phyloP scores from a whole-genome alignment of 176 grass and related monocot species.

The Poa annua region DNA sequence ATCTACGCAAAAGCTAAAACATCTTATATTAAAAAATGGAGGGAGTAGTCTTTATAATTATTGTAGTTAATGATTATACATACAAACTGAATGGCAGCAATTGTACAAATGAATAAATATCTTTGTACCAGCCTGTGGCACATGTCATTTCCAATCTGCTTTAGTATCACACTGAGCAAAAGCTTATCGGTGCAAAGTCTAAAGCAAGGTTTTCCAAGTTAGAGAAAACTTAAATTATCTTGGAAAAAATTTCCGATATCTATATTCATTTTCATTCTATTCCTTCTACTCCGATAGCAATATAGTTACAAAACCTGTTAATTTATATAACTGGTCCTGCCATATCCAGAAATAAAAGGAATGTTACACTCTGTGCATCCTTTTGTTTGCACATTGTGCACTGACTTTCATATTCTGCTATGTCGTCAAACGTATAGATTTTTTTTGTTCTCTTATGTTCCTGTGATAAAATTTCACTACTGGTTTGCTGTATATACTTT shows the following conservation, averaged over 20 bases:
- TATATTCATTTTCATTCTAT: constrained; percentile 21
- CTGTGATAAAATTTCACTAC: constrained; percentile 33
- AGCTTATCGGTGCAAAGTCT: constrained; percentile 7
- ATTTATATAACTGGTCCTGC: neutral
- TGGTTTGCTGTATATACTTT: neutral
- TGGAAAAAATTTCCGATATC: neutral
- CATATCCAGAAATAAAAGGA: neutral
- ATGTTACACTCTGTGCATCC: neutral
- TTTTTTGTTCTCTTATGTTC: constrained; percentile 20
- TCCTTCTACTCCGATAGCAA: neutral
- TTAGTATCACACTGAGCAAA: constrained; percentile 24
- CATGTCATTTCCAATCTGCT: constrained; percentile 5
- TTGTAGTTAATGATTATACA: neutral
- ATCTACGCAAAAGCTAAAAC: too few relatives aligned
- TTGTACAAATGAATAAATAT: constrained; percentile 25
- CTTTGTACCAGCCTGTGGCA: constrained; percentile 4
- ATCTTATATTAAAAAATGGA: too few relatives aligned
- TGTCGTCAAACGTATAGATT: neutral
- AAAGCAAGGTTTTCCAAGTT: constrained; percentile 18
- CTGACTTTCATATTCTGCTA: constrained; percentile 7
- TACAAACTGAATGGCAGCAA: constrained; percentile 22
- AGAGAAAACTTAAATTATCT: neutral
- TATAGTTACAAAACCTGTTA: neutral
- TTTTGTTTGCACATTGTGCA: neutral
- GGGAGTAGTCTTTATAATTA: neutral